phyloP scores from a whole-genome alignment of 306 rosid genomes.

The Oxytropis ochrocephala region DNA sequence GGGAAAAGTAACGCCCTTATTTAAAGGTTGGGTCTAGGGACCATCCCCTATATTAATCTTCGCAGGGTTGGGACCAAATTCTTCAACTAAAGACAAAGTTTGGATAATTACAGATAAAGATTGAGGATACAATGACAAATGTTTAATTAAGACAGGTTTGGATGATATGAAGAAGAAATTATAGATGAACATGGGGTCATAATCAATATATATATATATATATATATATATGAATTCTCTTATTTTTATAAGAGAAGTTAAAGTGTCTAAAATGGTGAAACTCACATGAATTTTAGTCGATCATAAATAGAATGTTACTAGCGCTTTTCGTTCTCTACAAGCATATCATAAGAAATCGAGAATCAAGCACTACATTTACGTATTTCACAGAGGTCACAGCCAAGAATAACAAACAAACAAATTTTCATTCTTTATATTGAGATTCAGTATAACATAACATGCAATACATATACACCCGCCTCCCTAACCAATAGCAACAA shows the following conservation, averaged over 20 bases:
- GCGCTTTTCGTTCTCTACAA: background rate
- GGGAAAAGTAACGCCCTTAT: no score
- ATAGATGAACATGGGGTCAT: background rate
- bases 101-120: background rate
- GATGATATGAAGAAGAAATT: background rate
- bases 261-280: no score
- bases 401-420: constrained; percentile 47
- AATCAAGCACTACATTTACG: background rate
- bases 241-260: no score
- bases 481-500: constrained; percentile 35
- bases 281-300: no score
- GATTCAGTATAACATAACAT: constrained; percentile 43
- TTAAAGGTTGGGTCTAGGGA: background rate
- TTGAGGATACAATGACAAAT: background rate
- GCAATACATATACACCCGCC: constrained; percentile 68
- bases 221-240: background rate
- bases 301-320: no score
- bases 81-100: background rate
- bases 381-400: background rate
- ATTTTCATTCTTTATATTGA: constrained; percentile 46
- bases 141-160: background rate
- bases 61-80: background rate
- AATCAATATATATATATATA: background rate
- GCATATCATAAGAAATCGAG: background rate
- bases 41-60: background rate